Evolutionary conservation across 2,329 filamentous ascomycete genomes (phyloP), one percentile per base, ranked within the genome.

Genomic region (Harringtonia aguacate): DNA sequence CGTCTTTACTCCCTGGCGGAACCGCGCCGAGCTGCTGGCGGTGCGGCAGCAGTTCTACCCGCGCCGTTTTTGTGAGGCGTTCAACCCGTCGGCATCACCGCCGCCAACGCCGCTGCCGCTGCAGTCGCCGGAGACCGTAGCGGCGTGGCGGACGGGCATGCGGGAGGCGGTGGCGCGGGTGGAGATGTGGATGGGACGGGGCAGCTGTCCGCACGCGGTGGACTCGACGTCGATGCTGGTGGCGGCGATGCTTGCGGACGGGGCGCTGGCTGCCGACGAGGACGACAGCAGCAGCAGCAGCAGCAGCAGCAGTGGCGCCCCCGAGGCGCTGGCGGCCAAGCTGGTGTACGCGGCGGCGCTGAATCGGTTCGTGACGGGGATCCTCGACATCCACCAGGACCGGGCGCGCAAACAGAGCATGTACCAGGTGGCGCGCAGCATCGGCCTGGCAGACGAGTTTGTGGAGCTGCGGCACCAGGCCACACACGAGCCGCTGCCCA

Each of bases 391-490:
- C 39, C 79, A 83, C 54, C 81, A 82, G 60, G 74, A 79, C 61
- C 79, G 75, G 58, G 73, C 68, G 57, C 73, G 67, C 60, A 86
- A 77, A 66, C 73, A 73, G 66, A 81, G 73, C 62, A 87, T 88
- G 84, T 83, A 84, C 61, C 72, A 75, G 35, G 70, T 83, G 21
- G 83, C 81, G 47, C 79, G 76, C 59, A 77, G 72, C 33, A 76
- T 86, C 46, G 79, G 76, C 1, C 64, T 88, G 46, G 83, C 84
- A 1, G 78, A 81, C 1, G 81, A 83, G 0, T 94, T 95, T 61
- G 87, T 95, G 43, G 88, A 94, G 67, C 69, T 94, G 46, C 77
- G 89, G 37, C 89, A 95, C 60, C 85, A 94, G 64, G 86, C 85
- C 36, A 94, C 88, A 34, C 89, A 97, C 60, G 86, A 94, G 61